Percentiles rank a stretch among this genome's conserved stretches.
Conservation (phyloP, 2,329 filamentous ascomycete genomes). For the Fusarium sp. region DNA sequence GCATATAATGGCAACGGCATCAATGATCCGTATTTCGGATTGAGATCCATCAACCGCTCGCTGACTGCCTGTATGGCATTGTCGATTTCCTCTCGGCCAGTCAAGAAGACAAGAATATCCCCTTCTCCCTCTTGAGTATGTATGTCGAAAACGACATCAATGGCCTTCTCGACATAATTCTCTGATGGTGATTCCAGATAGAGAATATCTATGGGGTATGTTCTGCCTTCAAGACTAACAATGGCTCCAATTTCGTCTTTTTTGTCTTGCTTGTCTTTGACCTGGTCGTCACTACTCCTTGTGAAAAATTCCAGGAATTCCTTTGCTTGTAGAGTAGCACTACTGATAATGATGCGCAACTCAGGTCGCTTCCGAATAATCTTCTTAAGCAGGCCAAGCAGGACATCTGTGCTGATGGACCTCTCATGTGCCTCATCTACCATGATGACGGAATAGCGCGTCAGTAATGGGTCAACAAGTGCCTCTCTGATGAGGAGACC, state of each 20-base stretch:
- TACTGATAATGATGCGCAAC: constrained; percentile 89
- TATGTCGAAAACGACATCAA: constrained; percentile 88
- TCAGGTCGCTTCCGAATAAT: constrained; percentile 84
- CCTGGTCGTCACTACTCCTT: constrained; percentile 54
- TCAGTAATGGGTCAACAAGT: constrained; percentile 89
- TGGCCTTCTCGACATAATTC: constrained; percentile 86
- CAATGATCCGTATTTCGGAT: constrained; percentile 46
- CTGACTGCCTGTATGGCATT: constrained; percentile 81
- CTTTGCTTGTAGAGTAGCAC: constrained; percentile 91
- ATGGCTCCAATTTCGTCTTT: constrained; percentile 62
- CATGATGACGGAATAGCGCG: constrained; percentile 95
- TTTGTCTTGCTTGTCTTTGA: constrained; percentile 46
- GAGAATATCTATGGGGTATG: constrained; percentile 88
- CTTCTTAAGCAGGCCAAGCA: constrained; percentile 92
- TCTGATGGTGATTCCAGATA: constrained; percentile 83
- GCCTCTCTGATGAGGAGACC: constrained; percentile 92
- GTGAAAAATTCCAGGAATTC: constrained; percentile 85
- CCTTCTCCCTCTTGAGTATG: constrained; percentile 84
- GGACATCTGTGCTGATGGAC: constrained; percentile 90
- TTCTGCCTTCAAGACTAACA: constrained; percentile 86
- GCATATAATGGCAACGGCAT: constrained; percentile 82
- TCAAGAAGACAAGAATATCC: constrained; percentile 91
- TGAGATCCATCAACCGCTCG: constrained; percentile 75
- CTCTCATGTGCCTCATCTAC: constrained; percentile 97
- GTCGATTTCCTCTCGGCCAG: constrained; percentile 94